Evolutionary conservation across 345 rosid species (phyloP), one percentile per base, ranked within the genome.

Genomic region (Gossypium herbaceum): DNA sequence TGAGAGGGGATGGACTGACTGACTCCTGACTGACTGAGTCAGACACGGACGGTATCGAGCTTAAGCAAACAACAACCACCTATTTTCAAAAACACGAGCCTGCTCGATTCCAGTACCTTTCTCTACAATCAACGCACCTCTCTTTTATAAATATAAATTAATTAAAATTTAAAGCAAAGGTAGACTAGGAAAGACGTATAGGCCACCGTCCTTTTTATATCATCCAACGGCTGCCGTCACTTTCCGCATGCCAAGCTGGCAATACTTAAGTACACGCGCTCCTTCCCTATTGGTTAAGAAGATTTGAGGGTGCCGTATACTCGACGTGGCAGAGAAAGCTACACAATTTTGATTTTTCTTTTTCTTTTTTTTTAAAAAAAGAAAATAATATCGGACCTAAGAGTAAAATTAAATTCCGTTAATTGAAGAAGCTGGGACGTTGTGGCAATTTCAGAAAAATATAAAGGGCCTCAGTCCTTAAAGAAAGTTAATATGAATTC

Each of bases 321-420:
- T 71, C 64, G 64, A 71, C 39, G 64, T 71, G 74, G 75, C 65
- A 19, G 5, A 0, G 19, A 41, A 56, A n/a, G 47, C 9, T 19
- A 55, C n/a, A 19, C 63, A 12, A 34, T 2, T 47, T 68, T 34
- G 41, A 34, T 34, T 34, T 34, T 34, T 34, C 41, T 34, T 34
- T 34, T 34, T 34, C 1, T 29, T 29, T 29, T 11, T 19, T 54
- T 52, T 24, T 22, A 1, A 24, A 20, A 9, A 2, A n/a, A 4
- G 3, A 19, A 41, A 20, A 12, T 2, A 19, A 41, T 56, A 43
- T 5, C 79, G 74, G 79, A 76, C 43, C 52, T 41, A 47, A 68
- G 16, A 57, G 0, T 13, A n/a, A 76, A 68, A 56, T 76, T 68
- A 56, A 76, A 76, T 76, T 47, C 59, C 67, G 58, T 45, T 76